Evolutionary conservation across 116 monocot species (phyloP).

Genomic region (Zostera marina): DNA sequence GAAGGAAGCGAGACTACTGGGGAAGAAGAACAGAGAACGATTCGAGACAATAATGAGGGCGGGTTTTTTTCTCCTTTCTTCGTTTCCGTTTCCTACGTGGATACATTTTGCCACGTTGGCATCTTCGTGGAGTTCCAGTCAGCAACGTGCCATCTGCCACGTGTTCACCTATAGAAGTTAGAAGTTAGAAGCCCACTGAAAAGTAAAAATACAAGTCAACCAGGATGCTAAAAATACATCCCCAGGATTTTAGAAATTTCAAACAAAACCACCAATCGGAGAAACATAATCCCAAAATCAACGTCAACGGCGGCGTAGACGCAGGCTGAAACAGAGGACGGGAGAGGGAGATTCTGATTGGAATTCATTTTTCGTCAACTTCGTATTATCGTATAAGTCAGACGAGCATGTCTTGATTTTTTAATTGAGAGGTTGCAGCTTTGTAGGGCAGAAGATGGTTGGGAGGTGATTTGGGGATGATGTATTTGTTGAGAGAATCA

Average conservation of each 20-base stretch:
- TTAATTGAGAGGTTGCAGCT: too few species aligned
- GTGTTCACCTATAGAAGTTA: too few species aligned
- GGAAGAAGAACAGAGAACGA: neutral
- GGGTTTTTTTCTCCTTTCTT: neutral
- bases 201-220: too few species aligned
- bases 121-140: neutral
- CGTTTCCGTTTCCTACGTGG: neutral
- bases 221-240: too few species aligned
- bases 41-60: neutral
- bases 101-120: neutral
- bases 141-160: too few species aligned
- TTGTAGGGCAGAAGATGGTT: slow-evolving; percentile 1
- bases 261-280: too few species aligned
- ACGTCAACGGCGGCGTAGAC: too few species aligned
- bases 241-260: too few species aligned
- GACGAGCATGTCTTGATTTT: too few species aligned
- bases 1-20: slow-evolving; percentile 1
- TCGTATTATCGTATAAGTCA: too few species aligned
- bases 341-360: slow-evolving; percentile 1
- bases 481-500: neutral
- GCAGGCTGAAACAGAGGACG: neutral
- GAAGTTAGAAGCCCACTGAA: too few species aligned
- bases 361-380: neutral
- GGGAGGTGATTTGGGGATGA: neutral
- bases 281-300: too few species aligned